phyloP scores from a whole-genome alignment of 2,329 filamentous ascomycete genomes.

The Ophiosphaerella korrae region DNA sequence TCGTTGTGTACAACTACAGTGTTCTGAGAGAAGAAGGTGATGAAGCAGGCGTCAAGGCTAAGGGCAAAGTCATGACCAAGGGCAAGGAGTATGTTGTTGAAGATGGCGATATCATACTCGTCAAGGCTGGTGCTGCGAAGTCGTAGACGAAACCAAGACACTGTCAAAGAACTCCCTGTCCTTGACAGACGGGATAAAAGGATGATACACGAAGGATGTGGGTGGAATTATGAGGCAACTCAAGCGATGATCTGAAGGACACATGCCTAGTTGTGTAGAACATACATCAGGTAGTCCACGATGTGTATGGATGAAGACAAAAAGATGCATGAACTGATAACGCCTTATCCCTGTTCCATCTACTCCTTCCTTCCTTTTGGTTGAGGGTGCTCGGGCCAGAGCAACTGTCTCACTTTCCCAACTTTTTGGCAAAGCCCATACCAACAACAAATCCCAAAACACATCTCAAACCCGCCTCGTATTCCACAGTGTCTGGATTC shows the following conservation, averaged over 20 bases:
- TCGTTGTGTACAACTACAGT: conserved; percentile 87
- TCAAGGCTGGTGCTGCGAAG: conserved; percentile 89
- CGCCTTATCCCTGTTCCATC: no score
- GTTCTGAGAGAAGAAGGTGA: conserved; percentile 84
- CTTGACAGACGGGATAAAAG: background rate
- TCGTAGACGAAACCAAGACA: conserved; percentile 48
- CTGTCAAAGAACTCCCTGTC: background rate
- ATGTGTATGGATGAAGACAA: background rate
- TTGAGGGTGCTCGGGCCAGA: no score
- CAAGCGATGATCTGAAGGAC: no score
- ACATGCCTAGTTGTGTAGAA: no score
- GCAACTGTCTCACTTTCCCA: no score
- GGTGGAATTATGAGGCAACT: no score
- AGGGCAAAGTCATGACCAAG: conserved; percentile 98
- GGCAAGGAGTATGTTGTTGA: conserved; percentile 95
- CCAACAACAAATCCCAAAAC: no score
- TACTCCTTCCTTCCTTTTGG: no score
- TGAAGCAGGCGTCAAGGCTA: conserved; percentile 85
- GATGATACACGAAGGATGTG: no score
- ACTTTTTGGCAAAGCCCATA: no score
- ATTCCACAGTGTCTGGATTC: no score
- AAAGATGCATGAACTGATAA: background rate
- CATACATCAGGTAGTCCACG: background rate
- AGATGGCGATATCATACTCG: conserved; percentile 81
- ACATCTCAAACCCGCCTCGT: no score